phyloP scores from a whole-genome alignment of 2,329 filamentous ascomycete species.

The Cladosporium sp. region DNA sequence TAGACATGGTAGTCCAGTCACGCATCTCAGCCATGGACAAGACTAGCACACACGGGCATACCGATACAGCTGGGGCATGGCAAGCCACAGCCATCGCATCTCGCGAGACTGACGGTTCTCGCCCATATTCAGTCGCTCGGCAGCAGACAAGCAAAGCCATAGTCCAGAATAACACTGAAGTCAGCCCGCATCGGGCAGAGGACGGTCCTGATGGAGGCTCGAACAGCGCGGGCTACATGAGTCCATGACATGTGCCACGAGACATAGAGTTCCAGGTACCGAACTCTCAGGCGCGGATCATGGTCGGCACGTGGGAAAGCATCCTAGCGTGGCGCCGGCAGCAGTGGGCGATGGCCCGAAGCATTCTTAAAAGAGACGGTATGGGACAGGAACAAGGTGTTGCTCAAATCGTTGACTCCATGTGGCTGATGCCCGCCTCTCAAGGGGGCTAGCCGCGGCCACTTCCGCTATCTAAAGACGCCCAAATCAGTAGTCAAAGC shows the following conservation, averaged over 20 bases:
- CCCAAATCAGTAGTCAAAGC: background rate
- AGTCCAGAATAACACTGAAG: background rate
- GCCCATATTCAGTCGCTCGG: background rate
- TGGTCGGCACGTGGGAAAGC: conserved; percentile 1
- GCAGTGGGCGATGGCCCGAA: background rate
- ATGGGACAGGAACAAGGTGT: background rate
- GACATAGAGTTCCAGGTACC: background rate
- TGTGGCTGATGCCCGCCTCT: background rate
- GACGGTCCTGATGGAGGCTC: background rate
- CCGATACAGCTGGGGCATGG: conserved; percentile 3
- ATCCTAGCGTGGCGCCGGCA: conserved; percentile 1
- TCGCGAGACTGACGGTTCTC: background rate
- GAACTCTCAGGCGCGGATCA: background rate
- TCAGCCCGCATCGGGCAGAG: background rate
- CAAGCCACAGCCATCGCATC: conserved; percentile 1
- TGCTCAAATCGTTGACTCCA: background rate
- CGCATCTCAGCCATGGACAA: background rate
- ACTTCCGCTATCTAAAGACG: background rate
- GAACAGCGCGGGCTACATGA: background rate
- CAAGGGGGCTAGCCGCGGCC: background rate
- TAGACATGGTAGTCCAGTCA: background rate
- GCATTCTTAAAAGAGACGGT: background rate
- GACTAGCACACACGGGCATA: background rate
- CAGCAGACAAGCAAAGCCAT: background rate
- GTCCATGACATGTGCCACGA: background rate